These are phyloP conservation scores for Aspergillus mulundensis DNA, from an alignment of 495 filamentous ascomycete genomes.

Conservation along the genomic window DNA sequence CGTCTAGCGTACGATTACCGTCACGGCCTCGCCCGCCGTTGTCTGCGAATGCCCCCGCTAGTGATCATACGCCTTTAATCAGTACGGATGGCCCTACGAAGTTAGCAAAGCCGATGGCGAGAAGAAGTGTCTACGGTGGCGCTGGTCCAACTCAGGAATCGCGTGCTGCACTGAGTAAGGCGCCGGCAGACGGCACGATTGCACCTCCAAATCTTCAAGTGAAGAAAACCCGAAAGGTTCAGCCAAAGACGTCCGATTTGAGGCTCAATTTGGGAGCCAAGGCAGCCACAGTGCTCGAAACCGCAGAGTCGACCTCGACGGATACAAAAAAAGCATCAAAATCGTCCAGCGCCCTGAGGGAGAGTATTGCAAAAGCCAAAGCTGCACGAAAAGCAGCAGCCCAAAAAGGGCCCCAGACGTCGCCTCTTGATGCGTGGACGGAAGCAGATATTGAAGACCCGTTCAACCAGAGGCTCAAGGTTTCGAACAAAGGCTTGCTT, in stretches of 20 bases:
- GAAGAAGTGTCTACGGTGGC: constrained; percentile 34
- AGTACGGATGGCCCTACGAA: constrained; percentile 27
- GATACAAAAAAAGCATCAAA: constrained; percentile 50
- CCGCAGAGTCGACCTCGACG: constrained; percentile 27
- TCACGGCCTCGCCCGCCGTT: constrained; percentile 29
- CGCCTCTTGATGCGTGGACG: constrained; percentile 33
- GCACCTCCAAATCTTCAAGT: constrained; percentile 47
- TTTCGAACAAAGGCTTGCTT: constrained; percentile 59
- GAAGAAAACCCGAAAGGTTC: constrained; percentile 42
- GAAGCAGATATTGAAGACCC: constrained; percentile 56
- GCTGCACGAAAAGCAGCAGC: constrained; percentile 67
- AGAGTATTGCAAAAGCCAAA: constrained; percentile 91
- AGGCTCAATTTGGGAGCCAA: constrained; percentile 33
- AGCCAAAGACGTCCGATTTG: constrained; percentile 24
- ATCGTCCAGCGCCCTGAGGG: constrained; percentile 76
- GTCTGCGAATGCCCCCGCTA: constrained; percentile 12
- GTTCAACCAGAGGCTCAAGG: constrained; percentile 61
- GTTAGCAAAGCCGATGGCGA: constrained; percentile 22
- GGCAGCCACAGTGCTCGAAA: constrained; percentile 29
- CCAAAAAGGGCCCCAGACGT: constrained; percentile 30
- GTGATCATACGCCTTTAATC: constrained; percentile 10
- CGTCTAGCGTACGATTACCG: constrained; percentile 30
- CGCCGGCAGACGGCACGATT: constrained; percentile 49
- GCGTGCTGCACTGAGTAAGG: constrained; percentile 51
- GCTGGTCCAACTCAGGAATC: constrained; percentile 51